Evolutionary conservation across 371 early-diverging fungal species (phyloP), one percentile per base, ranked within the genome.

Genomic region (Syncephalastrum sp.): DNA sequence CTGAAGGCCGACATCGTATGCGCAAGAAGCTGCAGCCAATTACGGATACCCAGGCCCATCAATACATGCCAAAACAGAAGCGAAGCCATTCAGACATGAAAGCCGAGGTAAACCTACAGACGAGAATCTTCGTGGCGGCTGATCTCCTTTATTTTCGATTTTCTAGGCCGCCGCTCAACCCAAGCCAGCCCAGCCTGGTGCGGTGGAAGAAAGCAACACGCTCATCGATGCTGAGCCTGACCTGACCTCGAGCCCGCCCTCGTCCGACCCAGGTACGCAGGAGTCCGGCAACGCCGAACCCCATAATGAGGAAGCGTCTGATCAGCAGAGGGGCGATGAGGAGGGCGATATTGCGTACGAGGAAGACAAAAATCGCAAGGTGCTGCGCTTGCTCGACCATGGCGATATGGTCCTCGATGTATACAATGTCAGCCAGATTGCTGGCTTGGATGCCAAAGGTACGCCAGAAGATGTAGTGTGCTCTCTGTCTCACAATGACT

Each of bases 311-410:
- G 68, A 70, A 42, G 42, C 60, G 12, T 27, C 29, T 3, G 55
- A 59, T 15, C 56, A 65, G 41, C 54, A 69, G 19, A 47, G 61
- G 1, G 47, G 47, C 21, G 75, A 78, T 45, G 70, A 77, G 10
- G 81, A 76, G n/a, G 79, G 73, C 44, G 76, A 80, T 3, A 69
- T 76, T 1, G 70, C 77, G 0, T 81, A 82, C 49, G 87, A 87
- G 50, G 91, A 90, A 65, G 86, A 87, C 33, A 86, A 89, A 21
- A 86, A 88, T 53, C 77, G 84, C 21, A 88, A 89, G 60, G 86
- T 91, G 15, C 61, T 85, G 29, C 79, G 92, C 4, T 68, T 89
- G 3, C 64, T 91, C 10, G 91, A 91, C 53, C 81, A 77, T 23
- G 86, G 85, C 3, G 92, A 91, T 61, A 80, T 82, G 57, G 86